phyloP scores from a whole-genome alignment of 2,329 filamentous ascomycete species.

The Falciphora oryzae region DNA sequence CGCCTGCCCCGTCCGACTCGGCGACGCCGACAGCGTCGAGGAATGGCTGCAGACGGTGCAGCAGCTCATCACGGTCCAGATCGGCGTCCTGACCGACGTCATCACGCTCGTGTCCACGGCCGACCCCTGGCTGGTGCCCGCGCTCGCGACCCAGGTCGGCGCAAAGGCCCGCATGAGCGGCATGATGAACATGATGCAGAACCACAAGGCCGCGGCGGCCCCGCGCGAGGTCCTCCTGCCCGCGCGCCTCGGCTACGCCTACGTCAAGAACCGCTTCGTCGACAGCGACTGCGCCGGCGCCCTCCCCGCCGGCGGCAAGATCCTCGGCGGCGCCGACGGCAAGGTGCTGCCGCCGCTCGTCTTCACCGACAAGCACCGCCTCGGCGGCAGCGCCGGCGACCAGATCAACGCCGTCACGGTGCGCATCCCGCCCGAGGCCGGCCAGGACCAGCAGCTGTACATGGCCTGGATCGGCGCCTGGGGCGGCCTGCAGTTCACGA shows the following conservation, averaged over 20 bases:
- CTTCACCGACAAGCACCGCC: constrained; percentile 16
- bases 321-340: constrained; percentile 9
- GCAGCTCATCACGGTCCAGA: constrained; percentile 22
- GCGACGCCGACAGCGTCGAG: constrained; percentile 19
- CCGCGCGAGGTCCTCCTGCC: constrained; percentile 29
- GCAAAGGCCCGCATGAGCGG: constrained; percentile 28
- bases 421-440: constrained; percentile 15
- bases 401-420: constrained; percentile 19
- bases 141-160: constrained; percentile 27
- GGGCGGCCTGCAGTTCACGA: constrained; percentile 27
- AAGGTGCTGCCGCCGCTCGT: constrained; percentile 20
- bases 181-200: constrained; percentile 34
- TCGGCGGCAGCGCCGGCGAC: constrained; percentile 13
- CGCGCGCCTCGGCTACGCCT: constrained; percentile 26
- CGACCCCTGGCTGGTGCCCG: constrained; percentile 29
- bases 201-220: constrained; percentile 25
- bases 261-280: constrained; percentile 25
- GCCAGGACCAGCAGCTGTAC: constrained; percentile 18
- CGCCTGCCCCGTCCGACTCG: constrained; percentile 23
- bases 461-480: constrained; percentile 32
- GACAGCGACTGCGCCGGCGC: constrained; percentile 19
- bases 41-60: constrained; percentile 22
- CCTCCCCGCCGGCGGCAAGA: constrained; percentile 15
- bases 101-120: constrained; percentile 21
- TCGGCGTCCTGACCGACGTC: constrained; percentile 26